phyloP scores from a whole-genome alignment of 1,284 basidiomycete species.

The Trichosporon sp. region DNA sequence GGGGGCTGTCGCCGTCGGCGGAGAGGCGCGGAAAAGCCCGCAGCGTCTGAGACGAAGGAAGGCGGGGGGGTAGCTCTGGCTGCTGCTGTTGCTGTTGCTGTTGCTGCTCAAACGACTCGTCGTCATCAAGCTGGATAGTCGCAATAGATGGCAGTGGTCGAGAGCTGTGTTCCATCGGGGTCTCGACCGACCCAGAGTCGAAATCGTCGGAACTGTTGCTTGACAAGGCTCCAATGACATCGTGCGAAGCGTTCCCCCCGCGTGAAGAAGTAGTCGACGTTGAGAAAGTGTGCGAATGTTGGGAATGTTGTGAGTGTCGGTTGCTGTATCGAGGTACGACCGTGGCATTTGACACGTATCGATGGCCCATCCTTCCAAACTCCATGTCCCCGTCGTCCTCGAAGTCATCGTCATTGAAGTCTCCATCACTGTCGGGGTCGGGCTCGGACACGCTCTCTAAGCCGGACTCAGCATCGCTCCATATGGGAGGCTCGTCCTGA shows the following conservation, averaged over 20 bases:
- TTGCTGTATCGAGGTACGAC: constrained; percentile 6
- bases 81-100: neutral
- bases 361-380: constrained; percentile 26
- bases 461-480: constrained; percentile 72
- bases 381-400: constrained; percentile 22
- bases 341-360: constrained; percentile 11
- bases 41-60: constrained; percentile 7
- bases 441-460: constrained; percentile 78
- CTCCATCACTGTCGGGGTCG: constrained; percentile 25
- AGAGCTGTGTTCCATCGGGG: neutral
- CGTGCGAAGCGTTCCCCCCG: neutral
- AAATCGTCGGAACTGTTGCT: constrained; percentile 8
- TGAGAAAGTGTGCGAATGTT: constrained; percentile 10
- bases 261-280: neutral
- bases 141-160: neutral
- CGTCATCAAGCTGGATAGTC: constrained; percentile 3
- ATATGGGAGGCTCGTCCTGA: constrained; percentile 80
- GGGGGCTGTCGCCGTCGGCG: neutral
- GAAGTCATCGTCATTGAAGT: constrained; percentile 23
- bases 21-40: neutral
- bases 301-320: constrained; percentile 1
- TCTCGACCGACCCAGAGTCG: neutral
- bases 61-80: neutral
- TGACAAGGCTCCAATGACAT: neutral
- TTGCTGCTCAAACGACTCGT: constrained; percentile 10